Evolutionary conservation across 257 asterid genomes (phyloP), one percentile per base, ranked within the genome.

Genomic region (Rauvolfia tetraphylla): DNA sequence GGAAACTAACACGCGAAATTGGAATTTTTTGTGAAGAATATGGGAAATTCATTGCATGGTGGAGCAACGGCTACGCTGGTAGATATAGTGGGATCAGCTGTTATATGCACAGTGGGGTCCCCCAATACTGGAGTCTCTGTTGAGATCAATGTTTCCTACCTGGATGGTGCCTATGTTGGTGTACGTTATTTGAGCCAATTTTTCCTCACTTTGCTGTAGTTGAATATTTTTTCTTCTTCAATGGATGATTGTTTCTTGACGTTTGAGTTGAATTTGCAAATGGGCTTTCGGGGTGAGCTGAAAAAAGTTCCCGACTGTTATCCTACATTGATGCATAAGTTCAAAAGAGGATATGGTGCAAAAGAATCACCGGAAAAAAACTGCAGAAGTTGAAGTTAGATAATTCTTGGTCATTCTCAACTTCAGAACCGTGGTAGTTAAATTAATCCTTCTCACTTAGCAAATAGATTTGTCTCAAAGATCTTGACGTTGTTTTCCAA

Each of bases 11-110:
- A n/a, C 27, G 11, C 34, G 25, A 4, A 23, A 67, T 11, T 7
- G 27, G 25, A 34, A 34, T 51, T 76, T 72, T 7, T 59, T 33
- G 4, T 71, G 34, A 33, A 61, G 84, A 83, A 81, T 18, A 75
- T 86, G 41, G 97, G 83, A 20, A 90, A 87, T 29, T 68, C 90
- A 15, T 80, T 93, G 84, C 95, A 93, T 87, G 97, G 92, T 72
- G 98, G 98, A 58, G 97, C 93, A 44, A 91, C 87, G 78, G 97
- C 91, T 76, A 86, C 92, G 59, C 84, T 91, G 83, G 98, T 93
- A 78, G 98, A 93, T 84, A 54, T 90, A 33, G 85, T 90, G 5
- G 96, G 98, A 0, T 86, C 97, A 39, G 93, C 93, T 33, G 97
- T 75, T 29, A 80, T 93, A 51, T 75, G 15, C 80, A 82, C 97